Base-by-base conservation (phyloP, 345 rosid species). In the Eucalyptus albens region DNA sequence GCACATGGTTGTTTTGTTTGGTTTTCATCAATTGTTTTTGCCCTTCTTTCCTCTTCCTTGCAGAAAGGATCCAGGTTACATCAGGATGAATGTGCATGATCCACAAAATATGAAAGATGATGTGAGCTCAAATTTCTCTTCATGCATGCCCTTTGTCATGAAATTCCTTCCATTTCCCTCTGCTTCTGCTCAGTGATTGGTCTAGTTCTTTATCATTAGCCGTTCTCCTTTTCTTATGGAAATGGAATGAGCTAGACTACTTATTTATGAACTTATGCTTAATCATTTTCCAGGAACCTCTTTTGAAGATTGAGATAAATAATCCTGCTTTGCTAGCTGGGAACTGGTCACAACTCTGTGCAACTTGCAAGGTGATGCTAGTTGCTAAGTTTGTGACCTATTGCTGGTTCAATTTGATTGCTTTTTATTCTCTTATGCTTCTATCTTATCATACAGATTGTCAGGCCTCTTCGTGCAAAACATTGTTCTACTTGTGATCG, bases 301-400 rank as follows among this genome's bases (percentile, higher is more conserved):
- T 98, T 72, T 88, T 98, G 94, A 98, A 96, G 96, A 93, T 96
- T 89, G 99, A 97, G 93, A 94, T 96, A 87, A 97, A 97, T 91
- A 95, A 95, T 91, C 98, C 97, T 93, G 99, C 97, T 90, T 93
- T 98, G 94, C 96, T 97, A 62, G 96, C 97, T 94, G 99, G 99
- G 89, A 97, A 96, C 91, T 98, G 99, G 99, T 93, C 97, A 89
- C 99, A 97, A 94, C 99, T 98, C 87, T 98, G 99, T 93, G 94
- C 98, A 45, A 96, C 99, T 83, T 98, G 99, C 99, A 98, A 98
- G 97, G 99, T 98, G 92, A 88, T 86, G 88, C 83, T 82, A 50
- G 50, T 67, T 89, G 87, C 86, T 87, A 80, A 88, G 42, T 22
- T 47, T 51, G 81, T 90, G 31, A 88, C 50, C 90, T 26, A 59